Evolutionary conservation across 2,329 filamentous ascomycete species (phyloP).

Genomic region (Aspergillus ochraceoroseus): DNA sequence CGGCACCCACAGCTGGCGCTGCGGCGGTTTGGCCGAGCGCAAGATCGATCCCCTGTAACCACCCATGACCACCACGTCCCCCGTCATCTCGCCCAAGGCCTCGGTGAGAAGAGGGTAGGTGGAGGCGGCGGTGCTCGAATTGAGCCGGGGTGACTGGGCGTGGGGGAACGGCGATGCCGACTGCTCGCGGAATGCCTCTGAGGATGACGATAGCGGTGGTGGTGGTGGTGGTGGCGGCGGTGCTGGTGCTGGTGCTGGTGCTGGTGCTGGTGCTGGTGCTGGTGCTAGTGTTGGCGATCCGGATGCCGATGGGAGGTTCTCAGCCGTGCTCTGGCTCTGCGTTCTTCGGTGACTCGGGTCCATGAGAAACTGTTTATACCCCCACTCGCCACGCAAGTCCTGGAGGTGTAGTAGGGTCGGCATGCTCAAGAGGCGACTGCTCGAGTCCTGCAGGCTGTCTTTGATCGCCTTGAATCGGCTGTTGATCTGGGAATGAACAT

Average conservation of each 20-base stretch:
- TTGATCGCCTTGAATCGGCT: constrained; percentile 83
- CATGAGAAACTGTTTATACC: constrained; percentile 30
- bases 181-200: neutral
- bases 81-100: constrained; percentile 65
- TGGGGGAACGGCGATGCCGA: constrained; percentile 9
- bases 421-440: constrained; percentile 57
- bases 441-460: constrained; percentile 80
- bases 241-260: neutral
- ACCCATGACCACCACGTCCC: constrained; percentile 82
- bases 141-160: constrained; percentile 21
- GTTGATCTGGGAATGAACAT: constrained; percentile 80
- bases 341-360: constrained; percentile 25
- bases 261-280: too few species aligned
- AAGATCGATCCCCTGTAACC: constrained; percentile 89
- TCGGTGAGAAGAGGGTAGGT: constrained; percentile 50
- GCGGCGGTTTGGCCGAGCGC: constrained; percentile 71
- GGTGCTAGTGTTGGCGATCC: neutral
- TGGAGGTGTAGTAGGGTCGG: constrained; percentile 44
- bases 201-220: too few species aligned
- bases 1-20: constrained; percentile 89
- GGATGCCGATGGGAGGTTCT: constrained; percentile 4
- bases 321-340: constrained; percentile 10
- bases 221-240: neutral
- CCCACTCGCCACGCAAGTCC: constrained; percentile 37
- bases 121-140: constrained; percentile 22